Evolutionary conservation across 1,284 basidiomycete genomes (phyloP).

Genomic region (Ustilago loliicola): DNA sequence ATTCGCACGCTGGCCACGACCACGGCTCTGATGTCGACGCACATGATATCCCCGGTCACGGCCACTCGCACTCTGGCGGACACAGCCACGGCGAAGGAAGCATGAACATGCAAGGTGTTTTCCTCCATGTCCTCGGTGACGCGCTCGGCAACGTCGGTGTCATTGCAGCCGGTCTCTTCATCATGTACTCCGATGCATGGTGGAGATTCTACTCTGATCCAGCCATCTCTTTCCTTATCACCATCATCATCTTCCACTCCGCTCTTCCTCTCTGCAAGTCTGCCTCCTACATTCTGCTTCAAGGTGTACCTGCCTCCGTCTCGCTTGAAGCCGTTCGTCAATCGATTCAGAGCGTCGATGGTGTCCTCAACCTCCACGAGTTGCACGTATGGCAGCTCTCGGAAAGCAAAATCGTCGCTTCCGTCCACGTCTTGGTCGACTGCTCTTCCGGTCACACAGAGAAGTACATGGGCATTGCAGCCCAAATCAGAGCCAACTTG

Average conservation of each 20-base stretch:
- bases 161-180: slow-evolving; percentile 85
- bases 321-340: slow-evolving; percentile 87
- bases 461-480: slow-evolving; percentile 87
- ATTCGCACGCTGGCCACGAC: slow-evolving; percentile 45
- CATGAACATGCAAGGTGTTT: slow-evolving; percentile 97
- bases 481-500: slow-evolving; percentile 83
- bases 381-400: slow-evolving; percentile 96
- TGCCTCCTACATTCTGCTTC: slow-evolving; percentile 95
- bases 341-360: slow-evolving; percentile 83
- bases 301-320: slow-evolving; percentile 90
- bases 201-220: slow-evolving; percentile 89
- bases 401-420: slow-evolving; percentile 90
- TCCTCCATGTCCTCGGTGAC: slow-evolving; percentile 95
- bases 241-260: slow-evolving; percentile 94
- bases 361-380: slow-evolving; percentile 88
- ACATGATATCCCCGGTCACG: slow-evolving; percentile 69
- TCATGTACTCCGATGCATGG: slow-evolving; percentile 60
- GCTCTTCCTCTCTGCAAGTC: slow-evolving; percentile 93
- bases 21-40: slow-evolving; percentile 57
- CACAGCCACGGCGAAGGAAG: slow-evolving; percentile 74
- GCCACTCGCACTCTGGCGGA: slow-evolving; percentile 75
- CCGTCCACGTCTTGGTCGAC: slow-evolving; percentile 91
- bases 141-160: slow-evolving; percentile 96
- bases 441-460: slow-evolving; percentile 73
- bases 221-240: slow-evolving; percentile 91